Base-by-base conservation (phyloP, 129 eudicot genomes). In the Escallonia rubra region DNA sequence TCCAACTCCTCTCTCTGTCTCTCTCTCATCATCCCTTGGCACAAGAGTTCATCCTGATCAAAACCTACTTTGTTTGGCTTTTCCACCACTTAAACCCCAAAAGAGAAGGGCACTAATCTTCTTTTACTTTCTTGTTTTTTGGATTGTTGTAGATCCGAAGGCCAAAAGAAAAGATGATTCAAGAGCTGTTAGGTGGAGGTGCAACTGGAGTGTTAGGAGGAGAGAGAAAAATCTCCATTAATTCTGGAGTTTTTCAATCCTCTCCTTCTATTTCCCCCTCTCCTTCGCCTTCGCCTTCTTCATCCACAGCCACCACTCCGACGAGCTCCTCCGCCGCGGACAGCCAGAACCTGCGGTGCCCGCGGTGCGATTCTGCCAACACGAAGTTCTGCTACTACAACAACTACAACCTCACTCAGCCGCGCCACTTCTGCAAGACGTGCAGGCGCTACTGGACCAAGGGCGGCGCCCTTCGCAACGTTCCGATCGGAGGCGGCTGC, bases 381-480 rank as follows among this genome's bases (percentile, higher is more conserved):
- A 87, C 95, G 50, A 87, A 87, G 73, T 87, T 87, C 57, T 87
- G 95, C 62, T 85, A 89, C 96, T 82, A 86, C 84, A 89, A 89
- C 81, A 89, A 89, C 75, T 89, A 89, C 87, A 89, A 86, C 90
- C 93, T 89, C 80, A 89, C 96, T 54, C 96, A 89, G 72, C 96
- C 96, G 0, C 96, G 96, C 50, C 94, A 89, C 76, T 89, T 89
- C 69, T 89, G 96, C 86, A 89, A 89, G 87, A 83, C 93, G 40
- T 89, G 96, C 49, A 80, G 96, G 38, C 91, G 96, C 42, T 89
- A 89, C 72, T 89, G 96, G 96, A 89, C 96, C 34, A 85, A 85
- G 74, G 96, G 96, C 7, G 96, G 96, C 3, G 91, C 96, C 13
- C 89, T 89, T 6, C 85, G 95, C 34, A 87, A 89, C 79, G 92